Evolutionary conservation across 2,329 filamentous ascomycete species (phyloP).

Genomic region (Ilyonectria mors-panacis): DNA sequence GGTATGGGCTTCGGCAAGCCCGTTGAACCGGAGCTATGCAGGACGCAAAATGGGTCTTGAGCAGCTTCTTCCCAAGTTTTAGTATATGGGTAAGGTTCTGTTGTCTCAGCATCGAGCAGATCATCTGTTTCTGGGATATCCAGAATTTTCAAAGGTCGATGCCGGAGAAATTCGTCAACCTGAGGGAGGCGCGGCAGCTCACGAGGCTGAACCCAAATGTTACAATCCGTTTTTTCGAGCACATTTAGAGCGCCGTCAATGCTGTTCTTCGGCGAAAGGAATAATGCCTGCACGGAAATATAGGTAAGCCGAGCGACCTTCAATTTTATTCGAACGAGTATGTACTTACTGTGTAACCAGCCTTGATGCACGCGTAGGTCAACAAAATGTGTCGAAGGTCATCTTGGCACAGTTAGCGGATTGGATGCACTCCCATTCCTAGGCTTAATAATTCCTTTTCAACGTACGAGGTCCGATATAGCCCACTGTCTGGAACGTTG

Average conservation of each 20-base stretch:
- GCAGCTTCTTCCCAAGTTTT: not conserved
- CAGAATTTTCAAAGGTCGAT: constrained; percentile 48
- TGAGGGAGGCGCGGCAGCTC: constrained; percentile 35
- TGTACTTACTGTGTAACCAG: constrained; percentile 48
- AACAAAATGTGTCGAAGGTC: constrained; percentile 51
- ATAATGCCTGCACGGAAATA: constrained; percentile 46
- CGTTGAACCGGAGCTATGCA: not conserved
- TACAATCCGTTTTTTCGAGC: constrained; percentile 50
- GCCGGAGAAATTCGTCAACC: constrained; percentile 42
- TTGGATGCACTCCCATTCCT: not conserved
- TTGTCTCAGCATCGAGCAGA: constrained; percentile 42
- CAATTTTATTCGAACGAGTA: too few relatives aligned
- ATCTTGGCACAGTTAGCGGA: constrained; percentile 35
- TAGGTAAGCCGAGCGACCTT: too few relatives aligned
- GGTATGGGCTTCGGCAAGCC: constrained; percentile 7
- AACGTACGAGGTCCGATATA: constrained; percentile 55
- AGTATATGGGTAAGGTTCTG: constrained; percentile 35
- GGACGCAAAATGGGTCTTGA: constrained; percentile 1
- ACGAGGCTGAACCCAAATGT: constrained; percentile 49
- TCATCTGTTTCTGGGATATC: constrained; percentile 48
- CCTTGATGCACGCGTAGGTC: constrained; percentile 53
- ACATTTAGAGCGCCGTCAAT: constrained; percentile 51
- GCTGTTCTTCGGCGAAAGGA: constrained; percentile 54
- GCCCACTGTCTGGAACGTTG: constrained; percentile 41
- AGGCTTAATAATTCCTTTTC: not conserved